Evolutionary conservation across 805 yeast species (phyloP).

Genomic region (Yarrowia bubula): DNA sequence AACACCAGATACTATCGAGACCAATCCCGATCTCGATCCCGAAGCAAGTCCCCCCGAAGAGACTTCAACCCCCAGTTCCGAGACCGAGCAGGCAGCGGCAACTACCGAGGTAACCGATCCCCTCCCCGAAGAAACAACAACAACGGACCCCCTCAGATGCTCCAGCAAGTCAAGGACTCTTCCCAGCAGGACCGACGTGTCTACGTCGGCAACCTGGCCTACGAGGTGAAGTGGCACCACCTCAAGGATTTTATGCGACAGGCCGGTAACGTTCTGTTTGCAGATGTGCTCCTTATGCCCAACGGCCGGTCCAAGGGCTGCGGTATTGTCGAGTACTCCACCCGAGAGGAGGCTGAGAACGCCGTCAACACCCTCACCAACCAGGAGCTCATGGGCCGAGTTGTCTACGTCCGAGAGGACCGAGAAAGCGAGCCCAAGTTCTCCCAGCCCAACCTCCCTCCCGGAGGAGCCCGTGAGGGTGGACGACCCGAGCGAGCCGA

Average conservation of each 20-base stretch:
- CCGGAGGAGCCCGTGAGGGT: conserved; percentile 28
- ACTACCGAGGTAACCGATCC: conserved; percentile 20
- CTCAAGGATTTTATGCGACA: conserved; percentile 42
- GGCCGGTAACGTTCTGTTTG: conserved; percentile 67
- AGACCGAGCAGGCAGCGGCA: conserved; percentile 20
- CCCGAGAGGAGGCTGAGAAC: conserved; percentile 58
- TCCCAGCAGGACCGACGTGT: conserved; percentile 44
- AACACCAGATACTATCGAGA: conserved; percentile 23
- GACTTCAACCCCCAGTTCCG: conserved; percentile 20
- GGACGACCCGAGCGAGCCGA: conserved; percentile 15
- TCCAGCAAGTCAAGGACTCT: conserved; percentile 21
- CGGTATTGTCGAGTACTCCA: conserved; percentile 74
- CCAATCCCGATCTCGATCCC: conserved; percentile 25
- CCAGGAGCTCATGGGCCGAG: conserved; percentile 64
- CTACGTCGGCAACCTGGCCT: conserved; percentile 45
- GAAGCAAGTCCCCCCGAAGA: conserved; percentile 25
- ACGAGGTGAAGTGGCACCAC: conserved; percentile 42
- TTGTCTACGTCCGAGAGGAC: conserved; percentile 84
- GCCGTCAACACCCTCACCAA: conserved; percentile 74
- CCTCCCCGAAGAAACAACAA: conserved; percentile 21
- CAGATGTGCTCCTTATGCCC: conserved; percentile 75
- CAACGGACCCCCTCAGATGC: conserved; percentile 26
- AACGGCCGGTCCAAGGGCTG: conserved; percentile 65
- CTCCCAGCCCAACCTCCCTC: conserved; percentile 28
- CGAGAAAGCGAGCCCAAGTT: conserved; percentile 44